Evolutionary conservation across 768 basidiomycete genomes (phyloP).

Genomic region (Xanthoconium stramineum): DNA sequence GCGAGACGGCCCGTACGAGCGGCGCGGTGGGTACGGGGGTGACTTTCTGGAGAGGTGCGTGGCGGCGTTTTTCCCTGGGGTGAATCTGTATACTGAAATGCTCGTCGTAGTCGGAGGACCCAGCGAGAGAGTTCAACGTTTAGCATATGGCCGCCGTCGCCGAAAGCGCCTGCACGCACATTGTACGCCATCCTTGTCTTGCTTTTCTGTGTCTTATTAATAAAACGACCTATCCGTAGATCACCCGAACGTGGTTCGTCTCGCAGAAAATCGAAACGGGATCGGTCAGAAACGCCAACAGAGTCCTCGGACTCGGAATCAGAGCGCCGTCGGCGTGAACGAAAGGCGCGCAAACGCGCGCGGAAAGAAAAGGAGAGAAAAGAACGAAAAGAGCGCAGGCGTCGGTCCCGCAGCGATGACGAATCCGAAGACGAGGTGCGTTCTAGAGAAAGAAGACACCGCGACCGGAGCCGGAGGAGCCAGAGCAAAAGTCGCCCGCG

Average conservation of each 20-base stretch:
- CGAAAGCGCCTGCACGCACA: slow-evolving; percentile 59
- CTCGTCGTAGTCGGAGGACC: slow-evolving; percentile 54
- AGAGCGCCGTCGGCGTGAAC: slow-evolving; percentile 52
- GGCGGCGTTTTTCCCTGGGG: background rate
- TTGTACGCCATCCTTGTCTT: slow-evolving; percentile 39
- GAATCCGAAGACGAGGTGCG: slow-evolving; percentile 37
- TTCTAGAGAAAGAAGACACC: slow-evolving; percentile 18
- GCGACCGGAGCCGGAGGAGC: slow-evolving; percentile 29
- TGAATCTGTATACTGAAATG: background rate
- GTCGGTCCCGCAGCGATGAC: slow-evolving; percentile 35
- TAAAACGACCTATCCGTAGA: slow-evolving; percentile 34
- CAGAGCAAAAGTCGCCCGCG: slow-evolving; percentile 34
- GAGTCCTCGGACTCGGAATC: slow-evolving; percentile 52
- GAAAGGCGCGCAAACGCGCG: slow-evolving; percentile 59
- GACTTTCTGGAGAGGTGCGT: slow-evolving; percentile 70
- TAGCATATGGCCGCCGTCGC: slow-evolving; percentile 82
- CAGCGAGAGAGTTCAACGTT: slow-evolving; percentile 58
- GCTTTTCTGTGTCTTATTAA: background rate
- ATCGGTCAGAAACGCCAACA: slow-evolving; percentile 44
- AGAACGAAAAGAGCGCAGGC: slow-evolving; percentile 36
- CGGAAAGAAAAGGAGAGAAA: slow-evolving; percentile 47
- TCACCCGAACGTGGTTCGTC: slow-evolving; percentile 52
- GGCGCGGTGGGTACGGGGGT: slow-evolving; percentile 31
- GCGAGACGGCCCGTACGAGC: slow-evolving; percentile 12
- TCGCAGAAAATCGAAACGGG: slow-evolving; percentile 59